Evolutionary conservation across 2,329 filamentous ascomycete species (phyloP), one percentile per base, ranked within the genome.

Genomic region (Seiridium cupressi): DNA sequence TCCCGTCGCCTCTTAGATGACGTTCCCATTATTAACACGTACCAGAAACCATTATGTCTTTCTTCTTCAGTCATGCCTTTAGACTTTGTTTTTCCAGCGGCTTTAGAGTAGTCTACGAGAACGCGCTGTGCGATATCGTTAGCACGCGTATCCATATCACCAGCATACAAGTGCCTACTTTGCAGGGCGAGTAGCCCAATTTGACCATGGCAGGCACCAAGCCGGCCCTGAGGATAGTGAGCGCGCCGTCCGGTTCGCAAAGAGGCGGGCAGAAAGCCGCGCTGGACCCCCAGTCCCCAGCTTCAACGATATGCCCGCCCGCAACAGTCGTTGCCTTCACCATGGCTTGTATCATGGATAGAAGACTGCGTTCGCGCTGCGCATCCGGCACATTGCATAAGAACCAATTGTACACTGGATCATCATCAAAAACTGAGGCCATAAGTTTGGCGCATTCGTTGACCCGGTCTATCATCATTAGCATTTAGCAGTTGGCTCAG

Each of bases 321-420:
- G 18, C 44, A 3, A 57, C 18, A 5, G 44, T 13, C 7, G 36
- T 7, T 3, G 44, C 55, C 32, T 36, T 57, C 8, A 57, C n/a
- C 13, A 57, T 48, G 32, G n/a, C 44, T 10, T 48, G 40, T 13
- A 57, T 48, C n/a, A 47, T 36, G 10, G 35, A 10, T 34, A 32
- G 34, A 8, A 57, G 31, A 32, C 38, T 18, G 3, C n/a, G 18
- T n/a, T 18, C 18, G 4, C 18, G 31, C 44, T 57, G 32, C 10
- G 31, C 3, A 10, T 46, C 42, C 4, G 55, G 55, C 42, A 34
- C 38, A 11, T 11, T 57, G 44, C 47, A 36, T 11, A 57, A 32
- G 44, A 57, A 57, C 55, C 55, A 48, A 48, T 57, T 57, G 34
- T 34, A 57, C 0, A 57, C 31, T 5, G 55, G 55, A 35, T 48